Evolutionary conservation across 148 eudicot species (phyloP).

Genomic region (Polygonum maritimum): DNA sequence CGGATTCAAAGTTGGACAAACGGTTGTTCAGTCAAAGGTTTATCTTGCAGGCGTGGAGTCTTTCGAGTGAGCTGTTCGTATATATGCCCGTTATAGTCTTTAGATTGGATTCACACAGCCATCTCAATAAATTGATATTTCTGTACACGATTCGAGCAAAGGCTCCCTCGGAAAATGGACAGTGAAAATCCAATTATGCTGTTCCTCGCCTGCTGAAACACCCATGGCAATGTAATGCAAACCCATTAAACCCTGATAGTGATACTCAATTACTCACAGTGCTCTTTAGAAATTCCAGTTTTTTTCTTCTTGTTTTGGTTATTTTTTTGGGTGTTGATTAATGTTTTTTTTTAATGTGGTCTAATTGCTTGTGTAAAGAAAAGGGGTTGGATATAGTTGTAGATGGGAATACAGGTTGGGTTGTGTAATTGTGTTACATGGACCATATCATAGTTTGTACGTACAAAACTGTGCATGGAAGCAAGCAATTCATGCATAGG

Average conservation of each 20-base stretch:
- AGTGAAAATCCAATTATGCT: not conserved
- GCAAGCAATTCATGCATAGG: not conserved
- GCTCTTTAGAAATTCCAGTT: not conserved
- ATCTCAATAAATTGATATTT: not conserved
- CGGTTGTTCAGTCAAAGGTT: conserved; percentile 82
- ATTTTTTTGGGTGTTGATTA: not conserved
- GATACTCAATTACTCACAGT: not conserved
- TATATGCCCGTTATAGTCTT: not conserved
- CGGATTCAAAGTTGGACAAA: conserved; percentile 68
- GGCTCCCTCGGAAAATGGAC: not conserved
- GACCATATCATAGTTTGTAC: not conserved
- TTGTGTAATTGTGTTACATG: not conserved
- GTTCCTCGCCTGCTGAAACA: not conserved
- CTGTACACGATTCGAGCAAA: not conserved
- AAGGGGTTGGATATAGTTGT: not conserved
- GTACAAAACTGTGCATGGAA: conserved; percentile 1
- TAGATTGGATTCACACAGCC: not conserved
- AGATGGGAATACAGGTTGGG: not conserved
- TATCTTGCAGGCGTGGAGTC: conserved; percentile 38
- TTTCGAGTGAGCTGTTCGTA: conserved; percentile 14
- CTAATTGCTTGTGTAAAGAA: conserved; percentile 4
- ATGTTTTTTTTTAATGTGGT: not conserved
- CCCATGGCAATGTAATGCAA: not conserved
- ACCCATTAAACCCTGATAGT: not conserved
- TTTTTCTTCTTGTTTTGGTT: not conserved